These are phyloP conservation scores for Aristolochia contorta DNA, from an alignment of 164 flowering plant species.

Conservation along the genomic window DNA sequence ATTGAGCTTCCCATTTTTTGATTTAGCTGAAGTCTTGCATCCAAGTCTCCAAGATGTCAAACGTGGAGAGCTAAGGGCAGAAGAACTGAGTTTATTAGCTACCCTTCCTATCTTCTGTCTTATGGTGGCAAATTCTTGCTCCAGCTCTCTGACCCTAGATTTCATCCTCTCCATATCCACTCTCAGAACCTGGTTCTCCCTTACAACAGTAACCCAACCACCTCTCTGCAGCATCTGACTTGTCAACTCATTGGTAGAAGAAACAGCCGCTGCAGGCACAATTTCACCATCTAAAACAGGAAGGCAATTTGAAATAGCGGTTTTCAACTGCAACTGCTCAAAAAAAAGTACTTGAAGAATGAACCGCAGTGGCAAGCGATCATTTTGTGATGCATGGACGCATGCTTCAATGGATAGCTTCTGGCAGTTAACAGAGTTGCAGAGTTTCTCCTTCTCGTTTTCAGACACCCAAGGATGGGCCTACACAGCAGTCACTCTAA, in stretches of 20 bases:
- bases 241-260: slow-evolving; percentile 22
- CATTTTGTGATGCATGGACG: slow-evolving; percentile 90
- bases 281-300: slow-evolving; percentile 38
- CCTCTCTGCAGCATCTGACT: slow-evolving; percentile 55
- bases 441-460: slow-evolving; percentile 63
- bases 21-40: slow-evolving; percentile 23
- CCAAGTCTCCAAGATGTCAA: slow-evolving; percentile 43
- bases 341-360: slow-evolving; percentile 87
- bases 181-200: slow-evolving; percentile 69
- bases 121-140: slow-evolving; percentile 64
- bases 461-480: slow-evolving; percentile 89
- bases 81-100: slow-evolving; percentile 43
- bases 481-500: slow-evolving; percentile 31
- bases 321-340: slow-evolving; percentile 84
- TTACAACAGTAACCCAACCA: slow-evolving; percentile 80
- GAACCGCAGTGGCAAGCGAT: slow-evolving; percentile 71
- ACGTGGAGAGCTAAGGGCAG: slow-evolving; percentile 50
- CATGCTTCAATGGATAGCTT: slow-evolving; percentile 95
- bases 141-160: slow-evolving; percentile 68
- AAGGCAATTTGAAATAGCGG: slow-evolving; percentile 59
- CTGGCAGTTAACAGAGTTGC: slow-evolving; percentile 63
- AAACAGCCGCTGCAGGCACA: slow-evolving; percentile 18
- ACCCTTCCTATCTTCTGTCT: slow-evolving; percentile 65
- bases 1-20: no score
- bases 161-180: slow-evolving; percentile 79